Percentiles rank a stretch among this genome's conserved stretches.
Evolutionary conservation across 2,329 filamentous ascomycete species (phyloP).

Genomic region (Metarhizium anisopliae): DNA sequence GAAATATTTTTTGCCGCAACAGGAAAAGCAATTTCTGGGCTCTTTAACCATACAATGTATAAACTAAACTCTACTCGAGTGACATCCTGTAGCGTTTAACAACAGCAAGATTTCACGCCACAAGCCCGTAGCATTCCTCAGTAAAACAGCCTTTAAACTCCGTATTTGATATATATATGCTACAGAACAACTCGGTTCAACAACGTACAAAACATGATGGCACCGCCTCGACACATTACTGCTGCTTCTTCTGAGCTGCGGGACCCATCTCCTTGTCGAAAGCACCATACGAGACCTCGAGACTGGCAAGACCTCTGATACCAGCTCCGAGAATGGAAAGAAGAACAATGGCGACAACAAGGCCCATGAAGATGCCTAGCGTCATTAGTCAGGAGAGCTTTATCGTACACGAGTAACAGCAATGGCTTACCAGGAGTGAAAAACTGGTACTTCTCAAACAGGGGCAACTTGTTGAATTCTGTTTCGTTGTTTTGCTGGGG

Average conservation of each 20-base stretch:
- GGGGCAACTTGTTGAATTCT: constrained; percentile 34
- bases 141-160: constrained; percentile 10
- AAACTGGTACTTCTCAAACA: constrained; percentile 94
- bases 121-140: not conserved
- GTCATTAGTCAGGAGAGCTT: constrained; percentile 5
- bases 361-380: constrained; percentile 79
- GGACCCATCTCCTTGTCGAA: constrained; percentile 96
- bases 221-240: constrained; percentile 14
- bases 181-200: constrained; percentile 5
- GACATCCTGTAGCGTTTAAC: not conserved
- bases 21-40: not conserved
- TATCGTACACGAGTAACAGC: not conserved
- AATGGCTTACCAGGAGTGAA: constrained; percentile 64
- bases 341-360: constrained; percentile 62
- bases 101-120: not conserved
- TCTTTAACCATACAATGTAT: not conserved
- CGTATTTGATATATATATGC: constrained; percentile 8
- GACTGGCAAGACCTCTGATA: constrained; percentile 63
- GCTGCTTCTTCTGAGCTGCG: constrained; percentile 71
- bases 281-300: constrained; percentile 86
- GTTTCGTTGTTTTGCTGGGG: constrained; percentile 30
- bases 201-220: not conserved
- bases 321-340: constrained; percentile 72
- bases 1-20: not conserved
- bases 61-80: not conserved